Evolutionary conservation across 208 protist genomes (phyloP).

Genomic region (Leishmania guyanensis): DNA sequence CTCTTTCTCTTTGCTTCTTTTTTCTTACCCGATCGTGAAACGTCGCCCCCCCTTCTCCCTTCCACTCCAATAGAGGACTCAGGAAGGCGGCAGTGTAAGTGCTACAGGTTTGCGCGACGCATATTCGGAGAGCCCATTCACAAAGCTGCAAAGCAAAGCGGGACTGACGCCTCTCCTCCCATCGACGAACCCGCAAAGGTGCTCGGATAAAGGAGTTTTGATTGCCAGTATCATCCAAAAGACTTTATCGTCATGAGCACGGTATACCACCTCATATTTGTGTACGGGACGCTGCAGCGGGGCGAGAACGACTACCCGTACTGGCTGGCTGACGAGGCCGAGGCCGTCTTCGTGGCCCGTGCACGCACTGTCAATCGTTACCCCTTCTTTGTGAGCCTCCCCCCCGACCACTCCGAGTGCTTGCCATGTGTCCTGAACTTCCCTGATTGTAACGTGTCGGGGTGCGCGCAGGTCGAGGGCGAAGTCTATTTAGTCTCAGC

Average conservation of each 20-base stretch:
- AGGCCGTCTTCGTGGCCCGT: slow-evolving; percentile 49
- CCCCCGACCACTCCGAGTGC: slow-evolving; percentile 38
- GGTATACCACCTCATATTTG: slow-evolving; percentile 50
- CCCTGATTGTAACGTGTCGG: slow-evolving; percentile 27
- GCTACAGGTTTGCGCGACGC: background rate
- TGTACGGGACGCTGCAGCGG: slow-evolving; percentile 73
- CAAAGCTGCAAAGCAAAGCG: background rate
- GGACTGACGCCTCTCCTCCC: background rate
- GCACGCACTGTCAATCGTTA: slow-evolving; percentile 50
- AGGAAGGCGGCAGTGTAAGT: background rate
- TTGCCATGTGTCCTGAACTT: slow-evolving; percentile 60
- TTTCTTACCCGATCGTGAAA: background rate
- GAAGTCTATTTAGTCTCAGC: slow-evolving; percentile 63
- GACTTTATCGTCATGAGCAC: slow-evolving; percentile 8
- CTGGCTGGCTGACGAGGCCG: slow-evolving; percentile 55
- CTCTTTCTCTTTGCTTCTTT: background rate
- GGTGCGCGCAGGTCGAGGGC: slow-evolving; percentile 50
- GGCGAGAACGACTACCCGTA: slow-evolving; percentile 73
- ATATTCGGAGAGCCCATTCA: background rate
- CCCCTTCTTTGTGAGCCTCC: slow-evolving; percentile 66
- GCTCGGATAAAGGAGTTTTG: background rate
- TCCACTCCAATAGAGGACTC: no score
- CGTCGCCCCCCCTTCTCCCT: background rate
- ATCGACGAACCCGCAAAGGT: background rate
- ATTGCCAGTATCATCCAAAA: background rate